Conservation (phyloP, 768 basidiomycete species). For the Lentinula sp. region DNA sequence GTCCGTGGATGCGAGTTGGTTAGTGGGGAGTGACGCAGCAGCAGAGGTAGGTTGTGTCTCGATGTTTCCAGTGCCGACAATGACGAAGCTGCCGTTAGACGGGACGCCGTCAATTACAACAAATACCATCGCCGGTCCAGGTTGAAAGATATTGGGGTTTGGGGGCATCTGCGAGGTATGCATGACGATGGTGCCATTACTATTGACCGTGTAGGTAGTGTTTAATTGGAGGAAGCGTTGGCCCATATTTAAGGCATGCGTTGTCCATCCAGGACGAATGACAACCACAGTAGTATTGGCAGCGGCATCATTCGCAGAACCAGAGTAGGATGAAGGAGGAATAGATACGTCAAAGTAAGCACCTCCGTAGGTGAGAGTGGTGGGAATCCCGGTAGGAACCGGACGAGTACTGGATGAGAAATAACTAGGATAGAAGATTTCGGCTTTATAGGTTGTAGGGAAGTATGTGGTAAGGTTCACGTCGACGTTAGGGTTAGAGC, state of each 20-base stretch:
- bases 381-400: slow-evolving; percentile 59
- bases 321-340: slow-evolving; percentile 60
- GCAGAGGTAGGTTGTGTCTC: slow-evolving; percentile 55
- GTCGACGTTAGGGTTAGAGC: slow-evolving; percentile 91
- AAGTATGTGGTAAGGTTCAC: slow-evolving; percentile 55
- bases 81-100: slow-evolving; percentile 69
- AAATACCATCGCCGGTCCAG: slow-evolving; percentile 81
- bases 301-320: slow-evolving; percentile 62
- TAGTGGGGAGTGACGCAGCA: slow-evolving; percentile 43
- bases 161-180: slow-evolving; percentile 82
- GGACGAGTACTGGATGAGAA: slow-evolving; percentile 70
- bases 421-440: slow-evolving; percentile 91
- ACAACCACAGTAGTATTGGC: slow-evolving; percentile 71
- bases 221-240: slow-evolving; percentile 79
- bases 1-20: slow-evolving; percentile 36
- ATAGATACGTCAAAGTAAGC: slow-evolving; percentile 70
- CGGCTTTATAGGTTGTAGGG: slow-evolving; percentile 77
- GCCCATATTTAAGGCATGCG: slow-evolving; percentile 86
- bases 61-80: slow-evolving; percentile 75
- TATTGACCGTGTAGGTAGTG: slow-evolving; percentile 75
- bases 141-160: slow-evolving; percentile 80
- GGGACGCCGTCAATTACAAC: slow-evolving; percentile 84
- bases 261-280: slow-evolving; percentile 78
- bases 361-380: slow-evolving; percentile 79
- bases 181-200: slow-evolving; percentile 71